These are phyloP conservation scores for Acorus gramineus DNA, from an alignment of 106 monocot species.

Conservation along the genomic window DNA sequence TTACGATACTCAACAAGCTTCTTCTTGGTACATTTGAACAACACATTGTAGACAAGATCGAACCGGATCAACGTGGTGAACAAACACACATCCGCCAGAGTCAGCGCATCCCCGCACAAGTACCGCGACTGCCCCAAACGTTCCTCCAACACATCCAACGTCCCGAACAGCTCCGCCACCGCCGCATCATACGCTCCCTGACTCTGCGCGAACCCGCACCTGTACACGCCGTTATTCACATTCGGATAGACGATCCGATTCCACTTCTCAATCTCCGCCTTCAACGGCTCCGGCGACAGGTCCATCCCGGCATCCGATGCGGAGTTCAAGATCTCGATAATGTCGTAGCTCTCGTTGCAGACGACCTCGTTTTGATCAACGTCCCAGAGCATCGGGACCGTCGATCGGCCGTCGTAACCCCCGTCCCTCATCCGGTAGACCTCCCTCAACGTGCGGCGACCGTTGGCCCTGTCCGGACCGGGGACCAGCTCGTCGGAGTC, in stretches of 20 bases:
- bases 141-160: conserved; percentile 59
- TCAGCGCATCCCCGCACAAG: conserved; percentile 66
- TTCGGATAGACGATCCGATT: conserved; percentile 59
- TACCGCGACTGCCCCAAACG: conserved; percentile 54
- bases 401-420: conserved; percentile 71
- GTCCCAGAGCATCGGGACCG: conserved; percentile 98
- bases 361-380: conserved; percentile 42
- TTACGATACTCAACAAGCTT: conserved; percentile 77
- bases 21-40: conserved; percentile 85
- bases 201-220: conserved; percentile 93
- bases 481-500: conserved; percentile 12
- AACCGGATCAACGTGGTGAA: conserved; percentile 91
- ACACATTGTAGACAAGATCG: conserved; percentile 67
- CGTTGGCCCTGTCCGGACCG: conserved; percentile 27
- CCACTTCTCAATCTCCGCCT: conserved; percentile 51
- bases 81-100: conserved; percentile 78
- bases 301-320: conserved; percentile 17
- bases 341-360: conserved; percentile 89
- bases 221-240: conserved; percentile 95
- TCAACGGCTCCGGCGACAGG: conserved; percentile 33
- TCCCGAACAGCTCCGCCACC: conserved; percentile 41
- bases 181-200: conserved; percentile 80
- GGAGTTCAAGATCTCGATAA: conserved; percentile 57
- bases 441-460: conserved; percentile 49
- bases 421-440: conserved; percentile 48